Base-by-base conservation (phyloP, 768 basidiomycete genomes). In the Clitopilus passeckerianus region DNA sequence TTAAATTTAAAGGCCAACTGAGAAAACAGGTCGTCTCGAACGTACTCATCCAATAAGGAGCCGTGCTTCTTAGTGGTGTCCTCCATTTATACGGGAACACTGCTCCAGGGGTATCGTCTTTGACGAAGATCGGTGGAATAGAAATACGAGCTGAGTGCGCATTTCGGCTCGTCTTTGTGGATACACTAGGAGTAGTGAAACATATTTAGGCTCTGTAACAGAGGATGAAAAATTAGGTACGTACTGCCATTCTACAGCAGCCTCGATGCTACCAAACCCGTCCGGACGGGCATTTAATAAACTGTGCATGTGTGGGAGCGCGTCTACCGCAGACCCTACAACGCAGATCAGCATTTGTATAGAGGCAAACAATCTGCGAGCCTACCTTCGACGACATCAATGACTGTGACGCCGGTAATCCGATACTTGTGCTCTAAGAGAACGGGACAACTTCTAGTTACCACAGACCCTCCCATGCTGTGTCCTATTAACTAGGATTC, bases 181-280 rank as follows among this genome's bases (percentile, higher is more conserved):
- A 78, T 24, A 97, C 71, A 67, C 96, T 97, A 59, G 8, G 10
- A 46, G 6, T 34, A 33, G 20, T 53, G 54, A 56, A 57, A 44
- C 52, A 53, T 8, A 20, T 23, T n/a, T 43, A 6, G 46, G 10
- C 34, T 20, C 37, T 23, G 41, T 52, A 5, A 53, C 52, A 61
- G 33, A n/a, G 54, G 30, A 23, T 58, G 56, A 20, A 34, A 6
- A 44, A 37, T 7, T 30, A 7, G 22, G 23, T 8, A 80, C 95
- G 67, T 72, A 98, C 95, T 98, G 96, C 97, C 97, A 99, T 60
- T 92, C 87, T 43, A 99, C 86, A 0, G 90, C 95, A 56, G 90
- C 89, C 68, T 95, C 90, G 7, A 89, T 74, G 46, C 83, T 90
- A 57, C 85, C 82, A 70, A 98, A 99, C 0, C 89, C 89, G 53